A percentile compares a stretch with the other conserved stretches of the same genome.
These are phyloP conservation scores for Acrodontium crateriforme DNA, from an alignment of 2,329 filamentous ascomycete species.

Conservation along the genomic window DNA sequence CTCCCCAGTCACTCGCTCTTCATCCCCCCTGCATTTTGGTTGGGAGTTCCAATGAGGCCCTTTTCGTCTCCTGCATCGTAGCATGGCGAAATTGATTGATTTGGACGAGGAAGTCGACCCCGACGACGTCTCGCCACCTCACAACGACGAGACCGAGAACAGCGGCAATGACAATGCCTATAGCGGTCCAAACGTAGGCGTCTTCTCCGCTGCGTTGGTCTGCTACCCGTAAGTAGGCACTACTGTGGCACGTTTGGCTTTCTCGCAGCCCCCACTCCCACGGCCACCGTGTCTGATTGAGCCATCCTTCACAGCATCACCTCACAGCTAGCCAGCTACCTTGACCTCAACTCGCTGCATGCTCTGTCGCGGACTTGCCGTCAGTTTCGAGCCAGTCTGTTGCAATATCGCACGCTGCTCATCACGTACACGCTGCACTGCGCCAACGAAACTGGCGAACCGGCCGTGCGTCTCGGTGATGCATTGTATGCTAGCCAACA, in stretches of 20 bases:
- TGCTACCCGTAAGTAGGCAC: constrained; percentile 46
- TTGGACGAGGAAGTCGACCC: constrained; percentile 24
- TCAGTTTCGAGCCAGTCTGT: constrained; percentile 60
- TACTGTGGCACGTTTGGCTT: not conserved
- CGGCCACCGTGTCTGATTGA: not conserved
- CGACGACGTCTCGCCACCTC: too few species aligned
- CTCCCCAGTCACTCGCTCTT: too few species aligned
- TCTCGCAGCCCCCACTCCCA: not conserved
- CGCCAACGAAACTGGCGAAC: constrained; percentile 49
- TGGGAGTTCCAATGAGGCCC: not conserved
- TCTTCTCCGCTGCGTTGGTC: constrained; percentile 47
- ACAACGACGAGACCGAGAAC: too few species aligned
- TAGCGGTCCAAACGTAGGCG: constrained; percentile 40
- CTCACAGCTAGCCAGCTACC: constrained; percentile 56
- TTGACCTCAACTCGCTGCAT: constrained; percentile 81
- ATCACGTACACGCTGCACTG: constrained; percentile 67
- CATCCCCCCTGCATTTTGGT: too few species aligned
- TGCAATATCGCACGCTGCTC: constrained; percentile 64
- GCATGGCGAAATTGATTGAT: constrained; percentile 32
- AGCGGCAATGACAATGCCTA: constrained; percentile 16
- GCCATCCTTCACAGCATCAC: constrained; percentile 47
- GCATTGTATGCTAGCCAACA: constrained; percentile 18
- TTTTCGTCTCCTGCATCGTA: not conserved
- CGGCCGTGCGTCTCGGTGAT: constrained; percentile 39
- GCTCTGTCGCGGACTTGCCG: constrained; percentile 71